These are phyloP conservation scores for Mycena vulgaris DNA, from an alignment of 768 basidiomycete genomes.

Conservation along the genomic window DNA sequence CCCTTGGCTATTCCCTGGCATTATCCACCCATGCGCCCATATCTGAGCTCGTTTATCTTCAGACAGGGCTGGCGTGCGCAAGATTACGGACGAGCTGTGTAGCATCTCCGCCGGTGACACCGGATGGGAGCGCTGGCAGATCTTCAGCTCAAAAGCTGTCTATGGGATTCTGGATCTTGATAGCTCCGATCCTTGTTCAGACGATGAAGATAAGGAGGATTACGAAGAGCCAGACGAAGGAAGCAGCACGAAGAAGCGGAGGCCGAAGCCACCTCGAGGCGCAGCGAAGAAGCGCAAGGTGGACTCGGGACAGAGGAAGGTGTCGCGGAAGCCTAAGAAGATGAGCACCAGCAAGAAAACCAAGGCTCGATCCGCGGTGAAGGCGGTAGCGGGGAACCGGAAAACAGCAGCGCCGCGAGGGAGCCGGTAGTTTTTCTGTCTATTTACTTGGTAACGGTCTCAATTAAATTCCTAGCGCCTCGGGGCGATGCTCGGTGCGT, in stretches of 20 bases:
- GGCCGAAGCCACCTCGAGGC: conserved; percentile 5
- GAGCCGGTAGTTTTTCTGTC: too few species aligned
- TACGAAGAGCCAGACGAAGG: background rate
- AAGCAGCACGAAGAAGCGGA: background rate
- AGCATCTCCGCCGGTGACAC: background rate
- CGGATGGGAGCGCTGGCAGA: conserved; percentile 8
- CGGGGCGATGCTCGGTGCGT: too few species aligned
- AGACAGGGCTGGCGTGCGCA: background rate
- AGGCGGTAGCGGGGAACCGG: too few species aligned
- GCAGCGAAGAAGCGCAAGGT: background rate
- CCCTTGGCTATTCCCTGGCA: too few species aligned
- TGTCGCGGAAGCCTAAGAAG: too few species aligned
- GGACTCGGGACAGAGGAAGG: too few species aligned
- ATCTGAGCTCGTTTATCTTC: conserved; percentile 2
- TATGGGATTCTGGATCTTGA: background rate
- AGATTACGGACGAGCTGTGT: background rate
- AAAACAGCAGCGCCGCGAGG: too few species aligned
- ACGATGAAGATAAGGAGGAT: background rate
- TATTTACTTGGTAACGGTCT: too few species aligned
- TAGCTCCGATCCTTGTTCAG: background rate
- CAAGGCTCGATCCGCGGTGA: too few species aligned
- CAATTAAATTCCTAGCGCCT: too few species aligned
- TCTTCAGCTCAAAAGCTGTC: background rate
- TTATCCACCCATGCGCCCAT: conserved; percentile 15
- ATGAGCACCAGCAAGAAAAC: too few species aligned